phyloP scores from a whole-genome alignment of 2,329 filamentous ascomycete genomes.

The Paraphaeosphaeria minitans region DNA sequence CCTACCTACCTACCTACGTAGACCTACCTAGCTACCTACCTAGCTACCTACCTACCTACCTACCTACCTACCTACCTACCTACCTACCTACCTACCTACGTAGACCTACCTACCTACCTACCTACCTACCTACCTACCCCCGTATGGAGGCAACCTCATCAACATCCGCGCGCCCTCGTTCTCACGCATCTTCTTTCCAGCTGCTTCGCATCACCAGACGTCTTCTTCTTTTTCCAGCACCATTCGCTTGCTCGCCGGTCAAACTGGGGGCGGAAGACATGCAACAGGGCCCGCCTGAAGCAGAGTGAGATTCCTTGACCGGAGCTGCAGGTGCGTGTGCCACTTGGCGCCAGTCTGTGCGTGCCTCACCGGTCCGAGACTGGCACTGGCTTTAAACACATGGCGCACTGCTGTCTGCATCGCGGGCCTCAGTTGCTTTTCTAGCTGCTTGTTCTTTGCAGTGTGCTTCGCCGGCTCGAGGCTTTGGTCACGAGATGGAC shows the following conservation, averaged over 20 bases:
- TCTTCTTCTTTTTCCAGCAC: not conserved
- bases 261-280: not conserved
- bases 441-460: conserved; percentile 1
- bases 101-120: too few species aligned
- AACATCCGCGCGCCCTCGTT: not conserved
- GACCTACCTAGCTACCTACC: too few species aligned
- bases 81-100: too few species aligned
- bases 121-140: too few species aligned
- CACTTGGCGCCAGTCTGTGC: conserved; percentile 7
- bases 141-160: not conserved
- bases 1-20: too few species aligned
- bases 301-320: conserved; percentile 8
- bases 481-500: conserved; percentile 11
- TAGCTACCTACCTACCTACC: too few species aligned
- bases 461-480: conserved; percentile 17
- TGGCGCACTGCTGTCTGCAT: conserved; percentile 9
- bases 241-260: conserved; percentile 5
- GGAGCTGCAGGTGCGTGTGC: conserved; percentile 8
- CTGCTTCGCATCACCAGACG: not conserved
- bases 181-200: not conserved
- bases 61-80: too few species aligned
- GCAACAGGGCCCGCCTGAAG: not conserved
- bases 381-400: conserved; percentile 6
- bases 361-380: conserved; percentile 9
- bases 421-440: not conserved